These are phyloP conservation scores for Sedum album DNA, from an alignment of 164 flowering plant species.

Conservation along the genomic window DNA sequence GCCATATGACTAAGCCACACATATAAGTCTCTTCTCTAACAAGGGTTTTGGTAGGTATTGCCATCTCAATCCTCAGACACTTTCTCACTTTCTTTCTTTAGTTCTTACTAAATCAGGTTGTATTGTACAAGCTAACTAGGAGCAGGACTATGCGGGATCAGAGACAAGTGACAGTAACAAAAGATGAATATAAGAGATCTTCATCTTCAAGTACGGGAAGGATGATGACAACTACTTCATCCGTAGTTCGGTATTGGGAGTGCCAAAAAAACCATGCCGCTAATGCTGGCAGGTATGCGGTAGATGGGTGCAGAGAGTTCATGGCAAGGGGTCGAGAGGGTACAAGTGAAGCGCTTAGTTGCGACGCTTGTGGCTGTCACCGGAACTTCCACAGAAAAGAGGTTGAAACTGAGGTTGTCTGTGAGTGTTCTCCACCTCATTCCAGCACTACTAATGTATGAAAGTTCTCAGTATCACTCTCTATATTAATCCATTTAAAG, in stretches of 20 bases:
- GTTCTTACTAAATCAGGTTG: not conserved
- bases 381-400: slow-evolving; percentile 7
- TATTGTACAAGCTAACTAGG: not conserved
- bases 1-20: slow-evolving; percentile 9
- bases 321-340: slow-evolving; percentile 10
- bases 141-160: not conserved
- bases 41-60: slow-evolving; percentile 6
- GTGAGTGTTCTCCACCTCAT: slow-evolving; percentile 10
- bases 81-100: not conserved
- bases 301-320: slow-evolving; percentile 13
- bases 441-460: slow-evolving; percentile 2
- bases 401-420: slow-evolving; percentile 10
- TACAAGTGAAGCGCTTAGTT: not conserved
- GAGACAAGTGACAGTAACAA: slow-evolving; percentile 1
- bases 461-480: not conserved
- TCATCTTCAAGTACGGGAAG: not conserved
- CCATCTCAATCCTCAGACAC: not conserved
- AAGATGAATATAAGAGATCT: slow-evolving; percentile 1
- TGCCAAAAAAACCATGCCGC: slow-evolving; percentile 9
- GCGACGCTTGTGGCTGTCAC: slow-evolving; percentile 9
- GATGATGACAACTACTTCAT: slow-evolving; percentile 4
- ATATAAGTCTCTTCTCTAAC: not conserved
- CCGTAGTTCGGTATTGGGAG: slow-evolving; percentile 6
- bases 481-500: not conserved
- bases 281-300: slow-evolving; percentile 8